A percentile compares a stretch with the other conserved stretches of the same genome.
Evolutionary conservation across 2,329 filamentous ascomycete genomes (phyloP).

Genomic region (Mycocentrospora acerina): DNA sequence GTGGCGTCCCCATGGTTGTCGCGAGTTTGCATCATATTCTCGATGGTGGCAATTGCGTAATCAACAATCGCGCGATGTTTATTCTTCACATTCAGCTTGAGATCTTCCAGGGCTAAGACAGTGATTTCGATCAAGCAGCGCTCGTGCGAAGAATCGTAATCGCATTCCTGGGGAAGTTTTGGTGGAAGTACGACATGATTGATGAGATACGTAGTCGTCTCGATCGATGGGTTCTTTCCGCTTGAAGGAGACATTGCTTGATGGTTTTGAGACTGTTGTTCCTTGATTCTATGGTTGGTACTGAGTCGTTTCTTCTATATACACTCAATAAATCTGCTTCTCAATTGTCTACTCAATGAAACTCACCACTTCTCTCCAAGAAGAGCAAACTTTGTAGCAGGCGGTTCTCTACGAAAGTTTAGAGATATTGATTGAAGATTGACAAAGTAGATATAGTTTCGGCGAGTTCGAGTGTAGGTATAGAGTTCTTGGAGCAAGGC

Average conservation of each 20-base stretch:
- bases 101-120: constrained; percentile 11
- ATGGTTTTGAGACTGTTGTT: too few relatives aligned
- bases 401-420: too few relatives aligned
- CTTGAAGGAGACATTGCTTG: constrained; percentile 12
- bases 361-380: too few relatives aligned
- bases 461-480: too few relatives aligned
- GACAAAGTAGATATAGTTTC: too few relatives aligned
- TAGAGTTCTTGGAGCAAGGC: too few relatives aligned
- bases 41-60: constrained; percentile 12
- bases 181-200: constrained; percentile 54
- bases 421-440: too few relatives aligned
- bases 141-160: constrained; percentile 18
- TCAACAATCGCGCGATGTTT: constrained; percentile 6
- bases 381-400: too few relatives aligned
- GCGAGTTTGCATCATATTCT: constrained; percentile 13
- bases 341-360: too few relatives aligned
- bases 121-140: constrained; percentile 11
- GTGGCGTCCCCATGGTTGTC: constrained; percentile 11
- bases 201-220: constrained; percentile 10
- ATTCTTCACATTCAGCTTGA: constrained; percentile 12
- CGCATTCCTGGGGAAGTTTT: constrained; percentile 46
- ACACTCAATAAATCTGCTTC: too few relatives aligned
- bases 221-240: background rate
- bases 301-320: too few relatives aligned
- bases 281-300: too few relatives aligned